These are phyloP conservation scores for Escovopsis sp. DNA, from an alignment of 2,329 filamentous ascomycete genomes.

Conservation along the genomic window DNA sequence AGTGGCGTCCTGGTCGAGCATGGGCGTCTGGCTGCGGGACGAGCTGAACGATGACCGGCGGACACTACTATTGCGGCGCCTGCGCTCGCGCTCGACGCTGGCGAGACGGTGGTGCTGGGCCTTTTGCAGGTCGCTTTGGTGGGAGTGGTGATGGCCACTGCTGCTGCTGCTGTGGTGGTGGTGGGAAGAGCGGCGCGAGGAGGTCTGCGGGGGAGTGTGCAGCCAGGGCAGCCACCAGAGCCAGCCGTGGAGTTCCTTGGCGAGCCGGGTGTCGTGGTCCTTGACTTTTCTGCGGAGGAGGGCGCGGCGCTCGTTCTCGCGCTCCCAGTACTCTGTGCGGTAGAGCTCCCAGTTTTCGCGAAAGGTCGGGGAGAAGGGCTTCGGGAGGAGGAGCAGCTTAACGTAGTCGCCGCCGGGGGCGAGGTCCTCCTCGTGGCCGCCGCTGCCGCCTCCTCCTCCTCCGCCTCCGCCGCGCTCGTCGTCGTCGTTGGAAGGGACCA, in stretches of 20 bases:
- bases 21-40: conserved; percentile 33
- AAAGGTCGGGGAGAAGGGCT: conserved; percentile 89
- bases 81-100: conserved; percentile 29
- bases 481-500: conserved; percentile 35
- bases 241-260: conserved; percentile 54
- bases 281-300: conserved; percentile 56
- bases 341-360: conserved; percentile 96
- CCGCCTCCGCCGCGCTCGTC: conserved; percentile 28
- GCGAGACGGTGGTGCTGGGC: conserved; percentile 21
- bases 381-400: conserved; percentile 77
- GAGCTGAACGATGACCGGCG: conserved; percentile 37
- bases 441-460: no score
- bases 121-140: conserved; percentile 25
- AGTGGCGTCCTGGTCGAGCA: conserved; percentile 32
- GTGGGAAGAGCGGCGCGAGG: conserved; percentile 15
- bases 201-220: conserved; percentile 15
- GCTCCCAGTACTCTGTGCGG: conserved; percentile 89
- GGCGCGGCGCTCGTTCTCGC: conserved; percentile 78
- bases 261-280: conserved; percentile 50
- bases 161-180: no score
- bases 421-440: conserved; percentile 75
- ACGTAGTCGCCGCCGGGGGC: conserved; percentile 82
- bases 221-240: conserved; percentile 76
- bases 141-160: no score
- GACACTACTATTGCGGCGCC: conserved; percentile 35